These are phyloP conservation scores for Acacia crassicarpa DNA, from an alignment of 306 rosid species.

Conservation along the genomic window DNA sequence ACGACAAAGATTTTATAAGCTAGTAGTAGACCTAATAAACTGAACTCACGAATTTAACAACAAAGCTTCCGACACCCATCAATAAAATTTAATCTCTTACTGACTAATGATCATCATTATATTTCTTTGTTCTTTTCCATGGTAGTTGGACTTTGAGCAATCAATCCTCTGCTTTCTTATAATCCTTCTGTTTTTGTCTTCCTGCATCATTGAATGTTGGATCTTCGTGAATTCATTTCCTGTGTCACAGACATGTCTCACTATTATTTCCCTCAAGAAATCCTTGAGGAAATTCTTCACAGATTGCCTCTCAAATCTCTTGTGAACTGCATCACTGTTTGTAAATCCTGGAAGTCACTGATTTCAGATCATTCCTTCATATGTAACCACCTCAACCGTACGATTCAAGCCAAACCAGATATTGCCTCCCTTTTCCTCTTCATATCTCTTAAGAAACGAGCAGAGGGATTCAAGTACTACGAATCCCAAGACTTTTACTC, in stretches of 20 bases:
- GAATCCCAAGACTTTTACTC: neutral
- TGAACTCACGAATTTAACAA: too few relatives aligned
- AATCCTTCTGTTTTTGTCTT: neutral
- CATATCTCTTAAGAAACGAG: neutral
- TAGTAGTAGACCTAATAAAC: too few relatives aligned
- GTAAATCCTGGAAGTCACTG: constrained; percentile 1
- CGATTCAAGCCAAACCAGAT: neutral
- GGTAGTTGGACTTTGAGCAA: neutral
- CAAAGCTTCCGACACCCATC: too few relatives aligned
- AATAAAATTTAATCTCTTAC: neutral
- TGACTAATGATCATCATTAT: neutral
- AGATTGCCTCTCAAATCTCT: neutral
- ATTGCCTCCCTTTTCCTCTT: neutral
- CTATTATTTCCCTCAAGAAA: neutral
- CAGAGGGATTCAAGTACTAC: neutral
- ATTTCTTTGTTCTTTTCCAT: neutral
- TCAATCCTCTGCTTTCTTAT: neutral
- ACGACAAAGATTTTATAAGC: too few relatives aligned
- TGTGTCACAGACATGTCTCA: neutral
- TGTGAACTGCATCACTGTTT: neutral
- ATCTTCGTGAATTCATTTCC: neutral
- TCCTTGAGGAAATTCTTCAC: neutral
- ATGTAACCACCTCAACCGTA: neutral
- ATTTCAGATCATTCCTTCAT: neutral
- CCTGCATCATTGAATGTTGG: neutral